These are phyloP conservation scores for Roridomyces roridus DNA, from an alignment of 768 basidiomycete species.

Conservation along the genomic window DNA sequence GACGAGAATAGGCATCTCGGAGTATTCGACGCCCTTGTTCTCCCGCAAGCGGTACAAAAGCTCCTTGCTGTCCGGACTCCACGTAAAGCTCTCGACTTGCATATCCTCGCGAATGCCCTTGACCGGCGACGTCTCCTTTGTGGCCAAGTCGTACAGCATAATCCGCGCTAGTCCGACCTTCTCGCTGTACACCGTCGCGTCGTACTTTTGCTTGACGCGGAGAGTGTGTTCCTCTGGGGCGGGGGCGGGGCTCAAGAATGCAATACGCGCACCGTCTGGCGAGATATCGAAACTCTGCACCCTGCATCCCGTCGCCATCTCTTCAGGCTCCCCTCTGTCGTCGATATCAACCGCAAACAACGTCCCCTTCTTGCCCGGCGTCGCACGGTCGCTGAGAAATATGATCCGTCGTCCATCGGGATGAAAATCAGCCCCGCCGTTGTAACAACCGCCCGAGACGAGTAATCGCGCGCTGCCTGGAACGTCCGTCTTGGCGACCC, in stretches of 20 bases:
- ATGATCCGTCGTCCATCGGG: conserved; percentile 35
- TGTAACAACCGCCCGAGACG: conserved; percentile 34
- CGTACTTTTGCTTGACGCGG: conserved; percentile 28
- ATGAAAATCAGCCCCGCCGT: conserved; percentile 38
- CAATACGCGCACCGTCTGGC: conserved; percentile 36
- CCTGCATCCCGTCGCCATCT: conserved; percentile 24
- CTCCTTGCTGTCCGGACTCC: conserved; percentile 38
- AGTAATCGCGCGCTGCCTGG: conserved; percentile 34
- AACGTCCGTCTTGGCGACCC: conserved; percentile 36
- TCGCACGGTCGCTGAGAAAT: conserved; percentile 38
- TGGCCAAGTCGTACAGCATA: conserved; percentile 33
- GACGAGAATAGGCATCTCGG: conserved; percentile 35
- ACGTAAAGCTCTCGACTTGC: conserved; percentile 38
- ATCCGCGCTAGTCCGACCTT: conserved; percentile 31
- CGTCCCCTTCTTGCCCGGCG: conserved; percentile 32
- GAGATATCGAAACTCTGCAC: conserved; percentile 39
- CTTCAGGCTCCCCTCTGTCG: conserved; percentile 9
- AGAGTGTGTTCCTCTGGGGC: conserved; percentile 16
- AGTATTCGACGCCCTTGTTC: conserved; percentile 34
- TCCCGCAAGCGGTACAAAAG: conserved; percentile 38
- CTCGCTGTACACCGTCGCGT: conserved; percentile 34
- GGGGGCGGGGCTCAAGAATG: conserved; percentile 33
- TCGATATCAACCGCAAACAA: conserved; percentile 28
- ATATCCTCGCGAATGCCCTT: conserved; percentile 29
- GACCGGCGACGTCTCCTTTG: conserved; percentile 26